phyloP scores from a whole-genome alignment of 495 filamentous ascomycete species.

The Hyaloscypha finlandica region DNA sequence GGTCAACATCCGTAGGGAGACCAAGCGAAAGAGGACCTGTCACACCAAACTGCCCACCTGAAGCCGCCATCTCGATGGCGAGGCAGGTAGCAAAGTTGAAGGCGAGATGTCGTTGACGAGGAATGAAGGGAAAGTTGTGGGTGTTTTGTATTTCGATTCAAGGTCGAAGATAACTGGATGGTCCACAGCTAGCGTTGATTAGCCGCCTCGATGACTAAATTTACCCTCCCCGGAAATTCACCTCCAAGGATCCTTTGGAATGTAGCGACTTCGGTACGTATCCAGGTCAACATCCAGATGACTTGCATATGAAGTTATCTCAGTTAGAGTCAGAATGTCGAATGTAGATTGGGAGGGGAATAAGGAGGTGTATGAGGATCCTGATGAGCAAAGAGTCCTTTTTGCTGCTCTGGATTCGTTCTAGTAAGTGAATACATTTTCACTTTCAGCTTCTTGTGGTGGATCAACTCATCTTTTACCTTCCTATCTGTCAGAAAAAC shows the following conservation, averaged over 20 bases:
- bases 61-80: slow-evolving; percentile 25
- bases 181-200: background rate
- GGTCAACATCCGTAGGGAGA: slow-evolving; percentile 73
- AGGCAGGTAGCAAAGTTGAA: slow-evolving; percentile 7
- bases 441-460: background rate
- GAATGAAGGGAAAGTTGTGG: background rate
- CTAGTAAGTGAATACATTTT: slow-evolving; percentile 54
- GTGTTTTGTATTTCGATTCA: background rate
- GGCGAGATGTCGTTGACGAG: background rate
- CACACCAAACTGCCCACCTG: slow-evolving; percentile 52
- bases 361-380: slow-evolving; percentile 48
- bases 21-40: slow-evolving; percentile 80
- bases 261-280: too few relatives aligned
- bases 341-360: slow-evolving; percentile 39
- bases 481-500: too few relatives aligned
- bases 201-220: background rate
- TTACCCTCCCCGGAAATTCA: background rate
- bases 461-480: too few relatives aligned
- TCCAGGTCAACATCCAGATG: background rate
- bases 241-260: background rate
- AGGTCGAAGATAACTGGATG: slow-evolving; percentile 3
- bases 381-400: slow-evolving; percentile 74
- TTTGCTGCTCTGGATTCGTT: slow-evolving; percentile 83
- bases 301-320: background rate
- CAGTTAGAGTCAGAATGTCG: slow-evolving; percentile 12